Conservation (phyloP, 2,329 filamentous ascomycete genomes). For the Alternaria arbusti region DNA sequence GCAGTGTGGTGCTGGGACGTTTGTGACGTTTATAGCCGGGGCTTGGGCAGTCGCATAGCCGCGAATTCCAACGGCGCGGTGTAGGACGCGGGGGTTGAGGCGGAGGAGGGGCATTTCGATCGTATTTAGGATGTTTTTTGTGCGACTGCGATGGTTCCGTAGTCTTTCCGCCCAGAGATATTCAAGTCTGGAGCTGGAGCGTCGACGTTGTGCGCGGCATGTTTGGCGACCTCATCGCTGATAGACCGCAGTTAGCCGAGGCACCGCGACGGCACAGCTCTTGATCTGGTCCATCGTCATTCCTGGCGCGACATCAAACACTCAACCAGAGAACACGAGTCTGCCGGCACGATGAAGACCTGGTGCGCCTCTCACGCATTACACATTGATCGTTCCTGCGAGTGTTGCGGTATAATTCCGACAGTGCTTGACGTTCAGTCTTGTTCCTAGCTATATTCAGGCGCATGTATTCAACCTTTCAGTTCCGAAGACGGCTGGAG, state of each 20-base stretch:
- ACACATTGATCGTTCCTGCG: not conserved
- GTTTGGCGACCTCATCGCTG: slow-evolving; percentile 5
- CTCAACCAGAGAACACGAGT: not conserved
- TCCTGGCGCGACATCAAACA: not conserved
- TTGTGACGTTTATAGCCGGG: slow-evolving; percentile 70
- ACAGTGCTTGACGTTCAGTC: not conserved
- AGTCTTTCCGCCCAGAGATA: not conserved
- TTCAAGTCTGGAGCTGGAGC: not conserved
- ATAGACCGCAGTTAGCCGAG: slow-evolving; percentile 26
- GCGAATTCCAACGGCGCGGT: slow-evolving; percentile 34
- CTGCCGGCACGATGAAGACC: not conserved
- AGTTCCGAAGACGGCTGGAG: not conserved
- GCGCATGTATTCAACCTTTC: not conserved
- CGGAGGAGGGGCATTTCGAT: slow-evolving; percentile 34
- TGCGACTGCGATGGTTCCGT: not conserved
- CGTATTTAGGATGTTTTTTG: not conserved
- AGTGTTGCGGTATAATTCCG: not conserved
- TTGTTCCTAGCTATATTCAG: not conserved
- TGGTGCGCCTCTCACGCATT: not conserved
- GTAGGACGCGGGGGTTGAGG: slow-evolving; percentile 24
- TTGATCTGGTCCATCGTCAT: not conserved
- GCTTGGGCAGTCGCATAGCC: slow-evolving; percentile 55
- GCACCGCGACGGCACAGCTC: not conserved
- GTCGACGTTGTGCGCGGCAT: not conserved
- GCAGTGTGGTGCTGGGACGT: slow-evolving; percentile 76